Evolutionary conservation across 2,329 filamentous ascomycete species (phyloP).

Genomic region (Fusarium tjaetaba): DNA sequence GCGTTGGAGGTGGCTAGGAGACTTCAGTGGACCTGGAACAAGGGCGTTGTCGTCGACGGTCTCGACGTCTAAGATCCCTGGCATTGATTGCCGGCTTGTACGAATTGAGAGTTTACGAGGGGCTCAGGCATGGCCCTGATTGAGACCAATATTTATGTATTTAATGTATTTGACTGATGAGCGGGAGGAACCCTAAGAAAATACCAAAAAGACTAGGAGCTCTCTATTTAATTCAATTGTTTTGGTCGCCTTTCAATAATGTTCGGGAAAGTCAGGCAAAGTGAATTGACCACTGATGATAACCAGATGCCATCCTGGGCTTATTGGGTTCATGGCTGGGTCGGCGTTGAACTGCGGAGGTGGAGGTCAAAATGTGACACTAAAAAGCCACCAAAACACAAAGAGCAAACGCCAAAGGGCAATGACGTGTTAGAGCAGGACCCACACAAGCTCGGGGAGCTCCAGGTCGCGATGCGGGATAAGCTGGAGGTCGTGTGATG

Average conservation of each 20-base stretch:
- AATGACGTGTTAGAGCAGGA: constrained; percentile 37
- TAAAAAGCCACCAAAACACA: constrained; percentile 21
- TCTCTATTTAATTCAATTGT: constrained; percentile 43
- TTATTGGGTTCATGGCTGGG: background rate
- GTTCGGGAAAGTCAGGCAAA: background rate
- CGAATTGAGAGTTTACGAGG: constrained; percentile 38
- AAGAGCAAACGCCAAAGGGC: constrained; percentile 17
- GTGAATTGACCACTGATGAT: background rate
- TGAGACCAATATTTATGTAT: constrained; percentile 41
- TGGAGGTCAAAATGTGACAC: constrained; percentile 30
- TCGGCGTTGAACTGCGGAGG: constrained; percentile 39
- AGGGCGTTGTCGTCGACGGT: constrained; percentile 85
- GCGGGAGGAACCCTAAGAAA: constrained; percentile 44
- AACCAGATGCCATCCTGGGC: background rate
- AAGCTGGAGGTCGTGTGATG: constrained; percentile 34
- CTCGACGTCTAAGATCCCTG: constrained; percentile 75
- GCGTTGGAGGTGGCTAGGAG: constrained; percentile 78
- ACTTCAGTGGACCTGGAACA: constrained; percentile 87
- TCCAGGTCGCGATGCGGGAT: constrained; percentile 40
- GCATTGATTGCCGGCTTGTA: constrained; percentile 44
- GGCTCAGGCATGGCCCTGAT: constrained; percentile 35
- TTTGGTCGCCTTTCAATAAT: constrained; percentile 25
- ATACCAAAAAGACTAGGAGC: constrained; percentile 41
- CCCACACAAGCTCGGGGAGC: constrained; percentile 46
- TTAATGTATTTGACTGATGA: constrained; percentile 41